phyloP scores from a whole-genome alignment of 495 filamentous ascomycete genomes.

The Penicillium roqueforti region DNA sequence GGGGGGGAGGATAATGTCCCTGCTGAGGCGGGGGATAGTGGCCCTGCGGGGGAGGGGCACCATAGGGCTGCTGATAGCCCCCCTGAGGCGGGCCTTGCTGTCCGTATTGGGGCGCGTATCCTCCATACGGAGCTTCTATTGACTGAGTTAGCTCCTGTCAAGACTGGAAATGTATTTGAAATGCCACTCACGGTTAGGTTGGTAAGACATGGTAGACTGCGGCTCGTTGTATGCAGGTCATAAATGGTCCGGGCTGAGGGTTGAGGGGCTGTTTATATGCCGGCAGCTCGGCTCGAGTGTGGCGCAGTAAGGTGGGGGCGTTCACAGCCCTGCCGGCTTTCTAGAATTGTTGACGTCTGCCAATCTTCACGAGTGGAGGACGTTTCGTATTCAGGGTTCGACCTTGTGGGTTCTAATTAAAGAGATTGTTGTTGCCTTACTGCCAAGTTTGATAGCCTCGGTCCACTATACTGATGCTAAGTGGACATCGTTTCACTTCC shows the following conservation, averaged over 20 bases:
- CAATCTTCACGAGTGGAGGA: background rate
- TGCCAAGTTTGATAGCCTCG: background rate
- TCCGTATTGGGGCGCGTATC: slow-evolving; percentile 22
- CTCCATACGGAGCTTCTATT: slow-evolving; percentile 28
- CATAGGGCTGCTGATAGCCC: slow-evolving; percentile 33
- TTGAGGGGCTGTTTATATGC: slow-evolving; percentile 3
- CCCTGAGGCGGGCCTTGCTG: slow-evolving; percentile 32
- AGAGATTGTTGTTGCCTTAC: background rate
- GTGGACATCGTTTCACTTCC: background rate
- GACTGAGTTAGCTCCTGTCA: slow-evolving; percentile 1
- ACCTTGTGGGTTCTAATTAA: background rate
- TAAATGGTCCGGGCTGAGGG: background rate
- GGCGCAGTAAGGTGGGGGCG: slow-evolving; percentile 10
- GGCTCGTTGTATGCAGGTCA: background rate
- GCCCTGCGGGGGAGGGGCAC: slow-evolving; percentile 17
- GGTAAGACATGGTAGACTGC: slow-evolving; percentile 27
- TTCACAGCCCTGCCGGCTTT: slow-evolving; percentile 4
- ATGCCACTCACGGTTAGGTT: slow-evolving; percentile 28
- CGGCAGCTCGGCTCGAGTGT: background rate
- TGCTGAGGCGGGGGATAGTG: slow-evolving; percentile 15
- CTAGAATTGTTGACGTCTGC: background rate
- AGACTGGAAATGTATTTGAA: background rate
- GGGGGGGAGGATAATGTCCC: slow-evolving; percentile 27
- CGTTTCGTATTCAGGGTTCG: background rate
- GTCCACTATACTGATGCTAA: background rate